These are phyloP conservation scores for Xylaria polymorpha DNA, from an alignment of 2,329 filamentous ascomycete species.

Conservation along the genomic window DNA sequence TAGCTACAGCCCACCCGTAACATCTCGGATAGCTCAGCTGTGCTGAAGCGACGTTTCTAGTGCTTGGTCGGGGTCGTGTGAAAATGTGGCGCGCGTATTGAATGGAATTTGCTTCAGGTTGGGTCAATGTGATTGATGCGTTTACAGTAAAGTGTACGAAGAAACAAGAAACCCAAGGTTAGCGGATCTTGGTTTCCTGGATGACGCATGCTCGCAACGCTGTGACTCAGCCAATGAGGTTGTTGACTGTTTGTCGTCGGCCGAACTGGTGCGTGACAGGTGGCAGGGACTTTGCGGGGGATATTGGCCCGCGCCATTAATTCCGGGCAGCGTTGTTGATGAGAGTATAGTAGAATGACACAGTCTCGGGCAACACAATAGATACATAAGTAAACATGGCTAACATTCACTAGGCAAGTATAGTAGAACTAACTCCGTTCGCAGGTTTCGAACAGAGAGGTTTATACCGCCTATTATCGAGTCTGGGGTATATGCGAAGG, in stretches of 20 bases:
- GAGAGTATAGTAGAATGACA: not conserved
- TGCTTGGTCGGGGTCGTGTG: not conserved
- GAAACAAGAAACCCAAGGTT: not conserved
- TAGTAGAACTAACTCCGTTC: not conserved
- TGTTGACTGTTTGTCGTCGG: slow-evolving; percentile 2
- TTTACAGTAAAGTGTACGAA: not conserved
- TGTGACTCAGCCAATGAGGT: slow-evolving; percentile 12
- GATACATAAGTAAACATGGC: not conserved
- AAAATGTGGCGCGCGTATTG: not conserved
- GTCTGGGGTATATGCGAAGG: not conserved
- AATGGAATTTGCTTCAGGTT: not conserved
- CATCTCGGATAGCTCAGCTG: slow-evolving; percentile 13
- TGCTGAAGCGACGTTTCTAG: not conserved
- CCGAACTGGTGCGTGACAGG: slow-evolving; percentile 12
- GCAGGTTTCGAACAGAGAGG: not conserved
- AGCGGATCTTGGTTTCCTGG: not conserved
- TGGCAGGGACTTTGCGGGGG: not conserved
- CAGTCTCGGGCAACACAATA: not conserved
- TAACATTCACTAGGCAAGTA: not conserved
- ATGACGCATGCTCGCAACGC: not conserved
- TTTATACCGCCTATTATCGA: not conserved
- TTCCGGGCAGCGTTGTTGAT: not conserved
- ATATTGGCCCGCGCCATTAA: slow-evolving; percentile 9
- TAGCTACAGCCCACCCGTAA: slow-evolving; percentile 1
- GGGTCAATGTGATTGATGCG: not conserved